Base-by-base conservation (phyloP, 1,284 basidiomycete species). In the Cutaneotrichosporon spelunceum region DNA sequence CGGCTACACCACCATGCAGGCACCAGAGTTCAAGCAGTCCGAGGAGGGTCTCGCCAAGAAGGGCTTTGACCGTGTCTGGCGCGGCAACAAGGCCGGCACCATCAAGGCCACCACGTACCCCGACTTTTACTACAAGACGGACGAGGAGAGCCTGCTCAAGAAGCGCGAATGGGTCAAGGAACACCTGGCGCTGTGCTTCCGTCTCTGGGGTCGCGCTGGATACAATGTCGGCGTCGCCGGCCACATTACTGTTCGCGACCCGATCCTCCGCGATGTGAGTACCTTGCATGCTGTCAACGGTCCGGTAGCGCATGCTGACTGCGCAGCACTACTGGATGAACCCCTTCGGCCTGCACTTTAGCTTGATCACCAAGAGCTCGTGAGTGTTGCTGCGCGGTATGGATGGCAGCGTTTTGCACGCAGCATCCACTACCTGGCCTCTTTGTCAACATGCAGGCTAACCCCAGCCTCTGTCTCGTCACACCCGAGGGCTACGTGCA, bases 181-280 rank as follows among this genome's bases (percentile, higher is more conserved):
- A 66, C 74, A 84, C 26, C 80, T 86, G 27, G 84, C 60, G 2
- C 56, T 60, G 47, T 60, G 49, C 26, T 71, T 62, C 60, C 64
- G 66, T 27, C 62, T 76, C 57, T 75, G 79, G 81, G 84, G 81
- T 30, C 80, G 83, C 60, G 73, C 83, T 19, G 85, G 85, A 7
- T 85, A 81, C 66, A 84, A 84, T 59, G 85, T 87, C 66, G 85
- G 85, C 16, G 79, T 83, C n/a, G 82, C 84, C 4, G 84, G 84
- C 1, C 86, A 87, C 72, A 84, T 88, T 65, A 87, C 86, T 19
- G 83, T 86, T 48, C 81, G 85, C 71, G 85, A 86, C 67, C 39
- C 44, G 16, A 53, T 62, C 50, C 21, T 24, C 29, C 30, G 30
- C 16, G 56, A 57, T 36, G 30, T 42, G 39, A 42, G 39, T 42